Conservation (phyloP, 768 basidiomycete genomes). For the Auricularia heimuer region DNA sequence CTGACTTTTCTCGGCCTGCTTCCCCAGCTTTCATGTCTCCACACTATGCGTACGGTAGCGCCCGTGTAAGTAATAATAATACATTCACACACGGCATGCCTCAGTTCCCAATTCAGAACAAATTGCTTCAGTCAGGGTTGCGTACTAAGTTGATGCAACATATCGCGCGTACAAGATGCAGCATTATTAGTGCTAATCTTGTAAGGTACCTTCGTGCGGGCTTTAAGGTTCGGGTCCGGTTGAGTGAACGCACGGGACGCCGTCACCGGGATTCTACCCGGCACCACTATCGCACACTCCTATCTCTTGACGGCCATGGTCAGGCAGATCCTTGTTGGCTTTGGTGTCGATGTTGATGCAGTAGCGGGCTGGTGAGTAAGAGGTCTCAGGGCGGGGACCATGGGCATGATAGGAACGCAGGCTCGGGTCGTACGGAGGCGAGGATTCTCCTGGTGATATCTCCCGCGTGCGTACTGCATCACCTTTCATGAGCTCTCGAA, state of each 20-base stretch:
- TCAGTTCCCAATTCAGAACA: too few species aligned
- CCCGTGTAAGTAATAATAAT: too few species aligned
- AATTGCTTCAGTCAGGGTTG: too few species aligned
- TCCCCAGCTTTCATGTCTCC: too few species aligned
- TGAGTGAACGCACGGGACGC: not conserved
- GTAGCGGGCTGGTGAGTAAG: constrained; percentile 57
- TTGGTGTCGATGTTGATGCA: constrained; percentile 69
- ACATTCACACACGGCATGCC: too few species aligned
- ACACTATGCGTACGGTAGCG: too few species aligned
- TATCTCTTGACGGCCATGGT: constrained; percentile 28
- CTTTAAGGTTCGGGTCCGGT: too few species aligned
- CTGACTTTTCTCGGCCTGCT: too few species aligned
- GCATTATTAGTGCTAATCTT: too few species aligned
- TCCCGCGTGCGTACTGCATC: constrained; percentile 33
- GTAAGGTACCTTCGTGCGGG: too few species aligned
- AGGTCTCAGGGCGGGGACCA: not conserved
- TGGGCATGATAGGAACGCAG: constrained; percentile 19
- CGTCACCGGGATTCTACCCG: not conserved
- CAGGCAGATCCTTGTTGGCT: constrained; percentile 46
- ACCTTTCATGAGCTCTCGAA: not conserved
- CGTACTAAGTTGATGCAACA: too few species aligned
- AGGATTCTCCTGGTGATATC: constrained; percentile 60
- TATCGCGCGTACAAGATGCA: too few species aligned
- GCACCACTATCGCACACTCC: not conserved
- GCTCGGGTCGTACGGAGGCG: constrained; percentile 69